Conservation (phyloP, 176 grass and related monocot genomes). For the Tillandsia fasciculata region DNA sequence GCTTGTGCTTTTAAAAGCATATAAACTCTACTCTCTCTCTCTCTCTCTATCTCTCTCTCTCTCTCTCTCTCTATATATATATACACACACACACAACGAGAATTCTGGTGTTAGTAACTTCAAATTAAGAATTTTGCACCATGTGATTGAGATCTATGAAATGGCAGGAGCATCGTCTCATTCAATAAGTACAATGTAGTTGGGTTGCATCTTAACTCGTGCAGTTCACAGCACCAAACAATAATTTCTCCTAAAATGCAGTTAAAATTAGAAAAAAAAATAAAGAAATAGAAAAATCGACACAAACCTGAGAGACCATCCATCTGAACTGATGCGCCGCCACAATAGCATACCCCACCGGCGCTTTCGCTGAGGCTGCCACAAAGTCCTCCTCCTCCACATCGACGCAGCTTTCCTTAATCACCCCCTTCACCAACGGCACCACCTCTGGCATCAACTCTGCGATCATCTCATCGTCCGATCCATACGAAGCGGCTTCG, state of each 20-base stretch:
- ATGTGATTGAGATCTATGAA: too few species aligned
- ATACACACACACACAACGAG: too few species aligned
- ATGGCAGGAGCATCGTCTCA: too few species aligned
- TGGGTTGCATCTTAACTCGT: too few species aligned
- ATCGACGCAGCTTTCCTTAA: conserved; percentile 48
- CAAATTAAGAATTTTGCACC: too few species aligned
- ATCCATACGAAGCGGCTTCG: conserved; percentile 23
- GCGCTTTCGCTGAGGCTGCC: conserved; percentile 25
- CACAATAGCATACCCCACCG: conserved; percentile 49
- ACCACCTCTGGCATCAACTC: conserved; percentile 41
- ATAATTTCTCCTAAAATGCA: neutral
- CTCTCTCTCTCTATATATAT: too few species aligned
- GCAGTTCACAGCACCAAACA: neutral
- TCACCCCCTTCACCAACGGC: conserved; percentile 43
- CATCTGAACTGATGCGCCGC: conserved; percentile 74
- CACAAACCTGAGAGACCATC: conserved; percentile 70
- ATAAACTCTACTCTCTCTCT: too few species aligned
- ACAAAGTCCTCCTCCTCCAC: conserved; percentile 41
- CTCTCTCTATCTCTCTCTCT: too few species aligned
- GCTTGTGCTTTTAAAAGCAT: too few species aligned
- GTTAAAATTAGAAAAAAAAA: neutral
- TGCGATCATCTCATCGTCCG: conserved; percentile 35
- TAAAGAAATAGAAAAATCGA: neutral
- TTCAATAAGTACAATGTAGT: too few species aligned
- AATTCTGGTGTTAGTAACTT: too few species aligned